Conservation (phyloP, 2,329 filamentous ascomycete genomes). For the Trichoderma atrobrunneum region DNA sequence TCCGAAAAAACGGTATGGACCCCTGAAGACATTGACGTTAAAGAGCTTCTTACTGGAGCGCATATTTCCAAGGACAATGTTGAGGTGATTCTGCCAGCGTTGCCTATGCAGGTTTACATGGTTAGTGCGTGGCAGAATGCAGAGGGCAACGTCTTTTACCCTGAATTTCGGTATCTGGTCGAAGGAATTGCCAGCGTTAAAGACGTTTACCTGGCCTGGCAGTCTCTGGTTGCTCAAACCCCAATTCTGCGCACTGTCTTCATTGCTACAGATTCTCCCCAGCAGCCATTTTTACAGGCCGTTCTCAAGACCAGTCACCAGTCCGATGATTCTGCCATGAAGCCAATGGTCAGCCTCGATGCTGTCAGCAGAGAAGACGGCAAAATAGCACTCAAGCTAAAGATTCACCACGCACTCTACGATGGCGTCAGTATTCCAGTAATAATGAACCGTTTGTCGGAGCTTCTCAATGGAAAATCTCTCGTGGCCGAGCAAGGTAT, state of each 20-base stretch:
- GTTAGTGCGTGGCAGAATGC: conserved; percentile 72
- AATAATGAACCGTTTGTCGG: conserved; percentile 47
- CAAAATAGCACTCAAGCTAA: conserved; percentile 44
- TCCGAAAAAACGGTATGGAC: conserved; percentile 23
- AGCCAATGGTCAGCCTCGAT: background rate
- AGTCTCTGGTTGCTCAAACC: conserved; percentile 49
- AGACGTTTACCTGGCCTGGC: conserved; percentile 60
- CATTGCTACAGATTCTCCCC: conserved; percentile 45
- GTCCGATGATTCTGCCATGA: background rate
- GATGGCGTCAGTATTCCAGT: conserved; percentile 75
- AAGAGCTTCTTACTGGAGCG: conserved; percentile 37
- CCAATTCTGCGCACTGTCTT: conserved; percentile 70
- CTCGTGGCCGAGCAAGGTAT: conserved; percentile 13
- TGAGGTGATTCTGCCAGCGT: conserved; percentile 62
- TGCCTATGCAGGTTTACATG: conserved; percentile 79
- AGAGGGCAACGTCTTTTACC: conserved; percentile 66
- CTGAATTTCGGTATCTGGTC: conserved; percentile 64
- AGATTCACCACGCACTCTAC: conserved; percentile 84
- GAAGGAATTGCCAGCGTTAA: conserved; percentile 36
- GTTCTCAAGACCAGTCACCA: conserved; percentile 39
- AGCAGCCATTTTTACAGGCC: conserved; percentile 61
- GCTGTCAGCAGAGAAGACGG: background rate
- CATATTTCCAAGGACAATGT: conserved; percentile 46
- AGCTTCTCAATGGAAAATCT: conserved; percentile 13
- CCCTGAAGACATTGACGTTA: conserved; percentile 39